These are phyloP conservation scores for Collariella sp. DNA, from an alignment of 495 filamentous ascomycete species.

Conservation along the genomic window DNA sequence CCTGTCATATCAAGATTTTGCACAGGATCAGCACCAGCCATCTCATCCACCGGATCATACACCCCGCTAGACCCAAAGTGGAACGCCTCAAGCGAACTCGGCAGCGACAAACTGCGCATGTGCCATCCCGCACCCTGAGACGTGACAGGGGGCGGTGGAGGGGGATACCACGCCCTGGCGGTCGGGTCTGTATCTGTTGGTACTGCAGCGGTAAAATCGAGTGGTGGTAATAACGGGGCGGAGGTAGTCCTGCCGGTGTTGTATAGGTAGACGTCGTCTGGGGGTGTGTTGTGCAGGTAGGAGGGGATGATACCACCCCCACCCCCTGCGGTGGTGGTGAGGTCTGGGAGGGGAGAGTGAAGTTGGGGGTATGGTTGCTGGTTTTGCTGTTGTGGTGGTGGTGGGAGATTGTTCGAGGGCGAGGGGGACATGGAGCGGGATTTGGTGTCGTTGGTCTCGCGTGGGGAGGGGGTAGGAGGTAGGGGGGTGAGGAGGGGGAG, in stretches of 20 bases:
- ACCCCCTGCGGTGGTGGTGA: too few relatives aligned
- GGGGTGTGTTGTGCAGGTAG: too few relatives aligned
- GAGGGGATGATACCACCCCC: too few relatives aligned
- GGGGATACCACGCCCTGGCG: too few relatives aligned
- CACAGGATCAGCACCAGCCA: not conserved
- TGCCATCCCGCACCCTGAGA: not conserved
- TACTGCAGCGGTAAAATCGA: too few relatives aligned
- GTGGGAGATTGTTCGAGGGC: not conserved
- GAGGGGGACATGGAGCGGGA: not conserved
- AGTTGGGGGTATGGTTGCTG: not conserved
- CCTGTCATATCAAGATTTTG: too few relatives aligned
- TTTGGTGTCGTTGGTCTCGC: not conserved
- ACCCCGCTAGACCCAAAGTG: not conserved
- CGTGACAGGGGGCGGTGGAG: too few relatives aligned
- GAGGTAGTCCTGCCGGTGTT: too few relatives aligned
- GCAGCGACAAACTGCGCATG: not conserved
- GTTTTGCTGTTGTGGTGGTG: not conserved
- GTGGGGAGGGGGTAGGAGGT: not conserved
- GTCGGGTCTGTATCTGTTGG: too few relatives aligned
- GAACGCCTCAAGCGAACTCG: not conserved
- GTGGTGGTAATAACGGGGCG: too few relatives aligned
- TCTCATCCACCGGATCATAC: not conserved
- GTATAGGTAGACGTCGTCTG: too few relatives aligned
- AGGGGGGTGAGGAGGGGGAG: slow-evolving; percentile 2
- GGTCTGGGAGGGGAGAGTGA: too few relatives aligned